Evolutionary conservation across 495 filamentous ascomycete genomes (phyloP), one percentile per base, ranked within the genome.

Genomic region (Durotheca rogersii): DNA sequence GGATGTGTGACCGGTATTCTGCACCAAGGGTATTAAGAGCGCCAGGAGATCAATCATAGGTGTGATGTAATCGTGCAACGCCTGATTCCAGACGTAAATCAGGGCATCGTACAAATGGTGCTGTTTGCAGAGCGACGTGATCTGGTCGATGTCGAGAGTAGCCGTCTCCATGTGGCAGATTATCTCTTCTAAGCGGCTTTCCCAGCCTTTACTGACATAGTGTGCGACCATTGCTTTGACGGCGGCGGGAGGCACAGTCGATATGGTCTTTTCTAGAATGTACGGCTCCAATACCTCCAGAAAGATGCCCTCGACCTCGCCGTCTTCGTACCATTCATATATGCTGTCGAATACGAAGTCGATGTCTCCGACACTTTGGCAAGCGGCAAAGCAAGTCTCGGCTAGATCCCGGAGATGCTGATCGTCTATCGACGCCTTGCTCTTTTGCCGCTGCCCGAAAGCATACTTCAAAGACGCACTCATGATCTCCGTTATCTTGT

Each of bases 11-110:
- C 75, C 66, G 27, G 72, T 74, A 40, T 78, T 74, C 41, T 80
- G 72, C 40, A 77, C 69, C 17, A 84, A 48, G 14, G 81, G 78
- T 53, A 83, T 74, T 41, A 94, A 74, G 2, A 94, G 69, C n/a
- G 77, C 66, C 33, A 98, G 67, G 9, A 98, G 79, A 53, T 96
- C 90, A 60, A 89, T 82, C 29, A 97, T 71, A 11, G 92, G 92
- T 0, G 92, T 91, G 44, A 96, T 86, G 57, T 92, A 95, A 68
- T 98, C 93, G 55, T 72, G 72, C 18, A 98, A 68, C 25, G 87
- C 90, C 65, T 88, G 86, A 41, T 93, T 96, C 92, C 93, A 98
- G 47, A 97, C 88, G 67, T 97, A 97, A 39, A 96, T 88, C 56
- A 95, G 81, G 7, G 94, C 93, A 72, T 98, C 94, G 59, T 95